Evolutionary conservation across 2,329 filamentous ascomycete genomes (phyloP), one percentile per base, ranked within the genome.

Genomic region (Pseudogymnoascus sp.): DNA sequence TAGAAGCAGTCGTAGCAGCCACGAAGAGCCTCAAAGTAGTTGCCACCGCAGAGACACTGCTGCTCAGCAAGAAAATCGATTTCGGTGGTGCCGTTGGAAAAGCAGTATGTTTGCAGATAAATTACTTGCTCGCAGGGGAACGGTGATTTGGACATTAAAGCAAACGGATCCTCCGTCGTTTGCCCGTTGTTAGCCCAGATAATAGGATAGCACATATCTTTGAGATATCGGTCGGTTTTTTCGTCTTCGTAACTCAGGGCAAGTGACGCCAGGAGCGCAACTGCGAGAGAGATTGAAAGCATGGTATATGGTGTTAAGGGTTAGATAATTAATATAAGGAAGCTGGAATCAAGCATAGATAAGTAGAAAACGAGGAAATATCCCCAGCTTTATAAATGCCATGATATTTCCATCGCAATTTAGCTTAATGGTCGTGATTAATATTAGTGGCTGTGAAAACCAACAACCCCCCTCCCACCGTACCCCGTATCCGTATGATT

Each of bases 1-100:
- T 9, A 40, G 37, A 17, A 17, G 33, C 60, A 61, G 11, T 17
- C 29, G 4, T 33, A 21, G 47, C 62, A 63, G 31, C 62, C 62
- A 5, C 11, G 8, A 24, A 15, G 10, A 1, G 17, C 29, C 29
- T 39, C 40, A 21, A 62, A 63, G 47, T 3, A 63, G 24, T 29
- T 44, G 35, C 62, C 62, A 24, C 26, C 24, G n/a, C 62, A 63
- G 10, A 62, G n/a, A 24, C 62, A 63, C 37, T 63, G 24, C 31
- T 63, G 62, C 36, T 62, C 41, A 2, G 62, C 62, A 35, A 63
- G 24, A 13, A 62, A 40, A 37, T 63, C 62, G 21, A 63, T n/a
- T 15, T 62, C 40, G 8, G 17, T 21, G 31, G 62, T 63, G 13
- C 62, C 62, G 33, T 63, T 62, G 11, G 33, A 60, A 31, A 17